phyloP scores from a whole-genome alignment of 1,139 yeast genomes.

The Yamadazyma atmosphaerica region DNA sequence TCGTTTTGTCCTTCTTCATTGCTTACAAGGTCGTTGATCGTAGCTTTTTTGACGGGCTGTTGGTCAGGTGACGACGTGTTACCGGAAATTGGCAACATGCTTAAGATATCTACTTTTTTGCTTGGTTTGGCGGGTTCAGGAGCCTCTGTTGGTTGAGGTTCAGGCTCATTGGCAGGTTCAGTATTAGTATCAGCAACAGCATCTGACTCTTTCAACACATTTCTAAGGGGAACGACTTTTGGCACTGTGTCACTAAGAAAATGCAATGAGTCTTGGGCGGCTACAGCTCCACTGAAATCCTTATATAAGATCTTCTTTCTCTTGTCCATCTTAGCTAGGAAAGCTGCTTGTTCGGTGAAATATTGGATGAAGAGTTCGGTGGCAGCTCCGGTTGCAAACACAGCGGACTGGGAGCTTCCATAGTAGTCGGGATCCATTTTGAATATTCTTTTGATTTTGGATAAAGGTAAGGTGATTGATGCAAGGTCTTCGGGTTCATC shows the following conservation, averaged over 20 bases:
- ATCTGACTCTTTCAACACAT: constrained; percentile 44
- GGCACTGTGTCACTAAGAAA: constrained; percentile 75
- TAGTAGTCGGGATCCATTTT: constrained; percentile 83
- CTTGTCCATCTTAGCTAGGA: constrained; percentile 66
- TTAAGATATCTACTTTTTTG: constrained; percentile 13
- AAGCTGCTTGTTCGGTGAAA: constrained; percentile 75
- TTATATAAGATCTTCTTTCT: constrained; percentile 71
- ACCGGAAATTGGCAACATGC: constrained; percentile 14
- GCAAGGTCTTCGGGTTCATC: constrained; percentile 21
- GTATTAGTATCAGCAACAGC: constrained; percentile 14
- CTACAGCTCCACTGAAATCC: constrained; percentile 75
- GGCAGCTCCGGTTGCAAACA: constrained; percentile 82
- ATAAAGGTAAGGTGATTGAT: constrained; percentile 57
- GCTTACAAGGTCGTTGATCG: constrained; percentile 31
- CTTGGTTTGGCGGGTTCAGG: constrained; percentile 9
- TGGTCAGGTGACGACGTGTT: neutral
- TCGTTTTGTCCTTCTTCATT: constrained; percentile 10
- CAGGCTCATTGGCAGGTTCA: constrained; percentile 6
- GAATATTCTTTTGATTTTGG: constrained; percentile 80
- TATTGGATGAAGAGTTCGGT: constrained; percentile 83
- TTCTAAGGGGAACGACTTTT: constrained; percentile 54
- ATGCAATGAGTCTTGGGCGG: constrained; percentile 61
- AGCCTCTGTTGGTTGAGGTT: no score
- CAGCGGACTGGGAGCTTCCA: constrained; percentile 76
- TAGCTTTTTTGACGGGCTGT: constrained; percentile 31